Base-by-base conservation (phyloP, 345 rosid species). In the Microthlaspi erraticum region DNA sequence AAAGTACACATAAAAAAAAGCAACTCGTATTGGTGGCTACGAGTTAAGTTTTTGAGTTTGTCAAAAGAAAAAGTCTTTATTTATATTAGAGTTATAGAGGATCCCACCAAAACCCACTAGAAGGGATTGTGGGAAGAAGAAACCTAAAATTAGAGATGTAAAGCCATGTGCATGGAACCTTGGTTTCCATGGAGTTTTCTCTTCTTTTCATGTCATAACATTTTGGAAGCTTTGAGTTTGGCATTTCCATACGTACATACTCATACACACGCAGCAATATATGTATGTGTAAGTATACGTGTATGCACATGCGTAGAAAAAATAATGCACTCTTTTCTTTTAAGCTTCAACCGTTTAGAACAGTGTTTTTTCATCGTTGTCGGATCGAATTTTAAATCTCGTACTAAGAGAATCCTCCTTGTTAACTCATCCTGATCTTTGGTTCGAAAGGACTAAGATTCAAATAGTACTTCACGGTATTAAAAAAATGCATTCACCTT, bases 131-230 rank as follows among this genome's bases (percentile, higher is more conserved):
- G 46, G 70, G 56, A 66, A 49, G 59, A 65, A 70, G 64, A 75
- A 78, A 75, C 75, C 75, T 78, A 56, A 77, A 79, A 77, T 74
- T 69, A 75, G 77, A 71, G 75, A 71, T 74, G 71, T 76, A 77
- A 72, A 33, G 76, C 83, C 89, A 86, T 83, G 89, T 88, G 94
- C 85, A 72, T 70, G 81, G 68, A 81, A 75, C 86, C 83, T 76
- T 79, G 88, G 84, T 74, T 76, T 83, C 82, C 86, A 79, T 77
- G 73, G 73, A 75, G 76, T 20, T 57, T 73, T 75, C 89, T 76
- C 89, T 78, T 74, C 86, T 86, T 88, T 86, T 86, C 69, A 84
- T 79, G 84, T 72, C 82, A 76, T 64, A 54, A 18, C 60, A 73
- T 73, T 72, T 84, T 81, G 83, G 80, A 80, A 77, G 79, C 64